phyloP scores from a whole-genome alignment of 192 early-diverging fungal genomes.

The Mortierella claussenii region DNA sequence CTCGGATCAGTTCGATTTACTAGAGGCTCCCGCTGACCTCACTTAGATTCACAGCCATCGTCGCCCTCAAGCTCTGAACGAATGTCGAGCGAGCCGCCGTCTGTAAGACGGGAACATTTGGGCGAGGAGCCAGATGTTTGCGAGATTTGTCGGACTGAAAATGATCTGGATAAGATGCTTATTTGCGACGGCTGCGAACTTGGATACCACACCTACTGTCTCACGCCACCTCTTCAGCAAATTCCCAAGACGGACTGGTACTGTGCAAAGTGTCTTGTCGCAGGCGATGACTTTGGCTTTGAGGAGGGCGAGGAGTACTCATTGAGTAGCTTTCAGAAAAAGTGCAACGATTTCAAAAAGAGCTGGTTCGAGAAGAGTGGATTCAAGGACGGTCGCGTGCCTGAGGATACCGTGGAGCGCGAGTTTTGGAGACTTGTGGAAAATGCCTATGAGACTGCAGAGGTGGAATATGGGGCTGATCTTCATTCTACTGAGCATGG shows the following conservation, averaged over 20 bases:
- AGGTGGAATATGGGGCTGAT: conserved; percentile 98
- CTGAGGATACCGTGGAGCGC: conserved; percentile 85
- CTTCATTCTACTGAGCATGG: conserved; percentile 91
- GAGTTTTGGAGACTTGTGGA: conserved; percentile 96
- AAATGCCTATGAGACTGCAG: conserved; percentile 83
- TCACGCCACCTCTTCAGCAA: conserved; percentile 64
- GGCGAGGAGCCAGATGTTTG: conserved; percentile 59
- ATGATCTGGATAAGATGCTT: conserved; percentile 71
- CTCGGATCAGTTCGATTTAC: background rate
- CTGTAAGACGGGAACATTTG: conserved; percentile 61
- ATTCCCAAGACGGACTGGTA: conserved; percentile 83
- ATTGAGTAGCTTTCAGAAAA: conserved; percentile 80
- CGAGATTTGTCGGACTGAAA: conserved; percentile 55
- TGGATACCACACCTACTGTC: conserved; percentile 86
- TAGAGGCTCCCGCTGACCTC: background rate
- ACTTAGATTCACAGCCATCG: conserved; percentile 34
- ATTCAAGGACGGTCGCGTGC: conserved; percentile 48
- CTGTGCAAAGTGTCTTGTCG: conserved; percentile 83
- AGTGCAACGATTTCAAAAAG: conserved; percentile 82
- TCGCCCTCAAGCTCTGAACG: conserved; percentile 44
- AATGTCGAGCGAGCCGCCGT: conserved; percentile 36
- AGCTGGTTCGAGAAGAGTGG: conserved; percentile 60
- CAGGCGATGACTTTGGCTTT: conserved; percentile 93
- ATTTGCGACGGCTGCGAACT: conserved; percentile 91
- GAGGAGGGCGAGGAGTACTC: conserved; percentile 87